Evolutionary conservation across 768 basidiomycete genomes (phyloP).

Genomic region (Sporobolomyces roseus): DNA sequence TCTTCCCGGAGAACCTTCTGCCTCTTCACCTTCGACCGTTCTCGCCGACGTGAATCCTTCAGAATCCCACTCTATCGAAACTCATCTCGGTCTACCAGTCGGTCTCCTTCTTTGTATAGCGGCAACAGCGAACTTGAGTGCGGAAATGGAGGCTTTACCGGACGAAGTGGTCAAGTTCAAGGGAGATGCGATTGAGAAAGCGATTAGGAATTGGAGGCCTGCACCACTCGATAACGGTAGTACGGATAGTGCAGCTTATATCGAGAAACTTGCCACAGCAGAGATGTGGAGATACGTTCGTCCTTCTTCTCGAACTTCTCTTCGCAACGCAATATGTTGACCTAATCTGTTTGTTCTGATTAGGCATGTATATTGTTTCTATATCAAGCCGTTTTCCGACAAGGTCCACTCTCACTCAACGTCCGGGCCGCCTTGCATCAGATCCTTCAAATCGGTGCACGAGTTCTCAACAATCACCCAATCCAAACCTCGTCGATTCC

Average conservation of each 20-base stretch:
- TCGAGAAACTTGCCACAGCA: slow-evolving; percentile 18
- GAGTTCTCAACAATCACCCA: slow-evolving; percentile 9
- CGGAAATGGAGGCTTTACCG: slow-evolving; percentile 32
- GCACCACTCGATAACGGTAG: slow-evolving; percentile 8
- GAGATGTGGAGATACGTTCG: slow-evolving; percentile 39
- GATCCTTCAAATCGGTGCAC: slow-evolving; percentile 27
- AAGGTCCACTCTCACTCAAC: slow-evolving; percentile 20
- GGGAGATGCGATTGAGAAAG: slow-evolving; percentile 29
- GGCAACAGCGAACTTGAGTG: slow-evolving; percentile 21
- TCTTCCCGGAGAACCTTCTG: slow-evolving; percentile 22
- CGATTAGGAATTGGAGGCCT: slow-evolving; percentile 25
- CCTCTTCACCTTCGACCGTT: slow-evolving; percentile 7
- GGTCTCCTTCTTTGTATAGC: slow-evolving; percentile 36
- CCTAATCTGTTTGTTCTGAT: neutral
- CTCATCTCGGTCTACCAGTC: slow-evolving; percentile 33
- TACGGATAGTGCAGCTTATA: slow-evolving; percentile 17
- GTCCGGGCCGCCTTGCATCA: slow-evolving; percentile 17
- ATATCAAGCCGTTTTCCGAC: slow-evolving; percentile 30
- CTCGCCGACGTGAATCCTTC: slow-evolving; percentile 4
- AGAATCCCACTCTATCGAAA: neutral
- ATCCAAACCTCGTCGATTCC: slow-evolving; percentile 3
- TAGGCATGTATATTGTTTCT: slow-evolving; percentile 35
- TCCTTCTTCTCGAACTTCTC: neutral
- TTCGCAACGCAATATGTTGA: neutral
- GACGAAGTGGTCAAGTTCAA: slow-evolving; percentile 31